A percentile compares a stretch with the other conserved stretches of the same genome.
Conservation (phyloP, 2,329 filamentous ascomycete species). For the Keithomyces neogunnii region DNA sequence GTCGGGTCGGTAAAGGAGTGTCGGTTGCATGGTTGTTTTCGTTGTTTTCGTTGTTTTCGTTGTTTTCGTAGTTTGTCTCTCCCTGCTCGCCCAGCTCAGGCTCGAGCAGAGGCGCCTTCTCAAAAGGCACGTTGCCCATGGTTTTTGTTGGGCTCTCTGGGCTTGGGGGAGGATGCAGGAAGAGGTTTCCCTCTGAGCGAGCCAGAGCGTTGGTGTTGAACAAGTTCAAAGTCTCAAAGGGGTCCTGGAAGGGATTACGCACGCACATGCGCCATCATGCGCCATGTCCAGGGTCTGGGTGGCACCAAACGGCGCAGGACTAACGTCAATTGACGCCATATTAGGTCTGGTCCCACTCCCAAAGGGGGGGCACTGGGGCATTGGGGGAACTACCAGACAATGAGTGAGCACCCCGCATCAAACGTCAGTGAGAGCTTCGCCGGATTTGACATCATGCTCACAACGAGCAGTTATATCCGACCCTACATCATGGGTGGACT, state of each 20-base stretch:
- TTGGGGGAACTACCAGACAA: too few species aligned
- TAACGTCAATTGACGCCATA: too few species aligned
- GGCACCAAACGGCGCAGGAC: too few species aligned
- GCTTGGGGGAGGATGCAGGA: background rate
- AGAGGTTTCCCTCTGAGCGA: background rate
- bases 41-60: background rate
- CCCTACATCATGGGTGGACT: too few species aligned
- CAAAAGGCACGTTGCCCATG: background rate
- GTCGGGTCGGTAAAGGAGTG: background rate
- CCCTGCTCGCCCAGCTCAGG: background rate
- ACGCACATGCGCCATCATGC: background rate
- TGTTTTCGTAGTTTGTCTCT: background rate
- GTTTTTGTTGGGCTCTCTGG: background rate
- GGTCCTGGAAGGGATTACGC: background rate
- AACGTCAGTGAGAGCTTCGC: too few species aligned
- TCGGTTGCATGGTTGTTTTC: too few species aligned
- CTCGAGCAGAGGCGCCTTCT: slow-evolving; percentile 1
- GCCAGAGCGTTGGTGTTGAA: background rate
- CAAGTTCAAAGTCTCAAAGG: background rate
- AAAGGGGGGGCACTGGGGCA: too few species aligned
- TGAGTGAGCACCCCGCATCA: too few species aligned
- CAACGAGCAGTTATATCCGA: too few species aligned
- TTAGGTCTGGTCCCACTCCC: too few species aligned
- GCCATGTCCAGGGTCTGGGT: background rate
- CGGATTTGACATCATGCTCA: too few species aligned